Base-by-base conservation (phyloP, 2,329 filamentous ascomycete genomes). In the Myriosclerotinia scirpicola region DNA sequence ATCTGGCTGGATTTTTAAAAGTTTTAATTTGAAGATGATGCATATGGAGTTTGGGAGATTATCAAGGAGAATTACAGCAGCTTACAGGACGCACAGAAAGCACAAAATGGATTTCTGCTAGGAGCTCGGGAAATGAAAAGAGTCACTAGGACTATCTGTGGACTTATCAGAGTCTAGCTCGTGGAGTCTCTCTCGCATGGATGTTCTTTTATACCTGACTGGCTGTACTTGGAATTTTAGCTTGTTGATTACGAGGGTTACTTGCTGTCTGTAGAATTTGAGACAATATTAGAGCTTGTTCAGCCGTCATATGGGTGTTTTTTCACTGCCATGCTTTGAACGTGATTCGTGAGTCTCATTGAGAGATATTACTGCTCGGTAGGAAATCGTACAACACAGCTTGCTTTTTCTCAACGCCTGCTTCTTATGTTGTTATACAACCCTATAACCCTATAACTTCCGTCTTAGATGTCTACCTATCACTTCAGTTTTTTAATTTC, bases 1-100 rank as follows among this genome's bases (percentile, higher is more conserved):
- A 26, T 22, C 15, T 22, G 4, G 56, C 42, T 48, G 2, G n/a
- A 22, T 38, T 34, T 60, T 48, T 7, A 50, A 48, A 60, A 38
- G 12, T 6, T 38, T 50, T 17, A 11, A 9, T 38, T 60, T 9
- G 69, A 73, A 65, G 65, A 73, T 36, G 69, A 74, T 34, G 64
- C 53, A 46, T 63, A 70, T 15, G 69, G 66, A 14, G 56, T 56
- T 46, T 74, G 70, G 69, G 17, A n/a, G 44, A 48, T n/a, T 9
- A 48, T n/a, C 20, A n/a, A n/a, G 44, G 44, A 7, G 22, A 3
- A n/a, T 22, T 48, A n/a, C 20, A 48, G 20, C 7, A n/a, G 2
- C 17, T 48, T 7, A n/a, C 20, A n/a, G 20, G 44, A n/a, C 8
- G 44, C 11, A 22, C 7, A 9, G 9, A n/a, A 8, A 1, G 20